Base-by-base conservation (phyloP, 2,329 filamentous ascomycete genomes). In the Aureobasidium sp. region DNA sequence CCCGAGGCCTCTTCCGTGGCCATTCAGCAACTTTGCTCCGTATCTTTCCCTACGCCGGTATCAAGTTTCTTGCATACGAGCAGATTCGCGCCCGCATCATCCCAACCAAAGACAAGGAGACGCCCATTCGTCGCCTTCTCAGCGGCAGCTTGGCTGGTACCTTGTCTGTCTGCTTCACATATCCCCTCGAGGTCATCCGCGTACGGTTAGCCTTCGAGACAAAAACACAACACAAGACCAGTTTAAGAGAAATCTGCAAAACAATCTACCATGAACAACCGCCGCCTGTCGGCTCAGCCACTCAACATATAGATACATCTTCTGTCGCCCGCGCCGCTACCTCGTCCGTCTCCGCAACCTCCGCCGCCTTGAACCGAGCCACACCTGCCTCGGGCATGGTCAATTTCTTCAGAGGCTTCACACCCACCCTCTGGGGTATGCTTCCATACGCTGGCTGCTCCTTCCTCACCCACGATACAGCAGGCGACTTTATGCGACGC, bases 1-100 rank as follows among this genome's bases (percentile, higher is more conserved):
- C 83, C 1, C 73, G 80, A 11, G 94, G 94, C 1, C 81, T 99
- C 7, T 99, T 91, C 76, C 88, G 94, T 58, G 94, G 94, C 7
- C 94, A 99, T 74, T 97, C 91, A 4, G 94, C 92, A 3, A 99
- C 94, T 0, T 79, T 99, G 3, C 81, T 97, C 58, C 87, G 94
- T 66, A 96, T 99, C 65, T 99, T 97, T 69, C 94, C 94, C 6
- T 99, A 99, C 74, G 94, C 93, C 16, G 93, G 90, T 49, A 96
- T 97, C 76, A 99, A 99, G 72, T 99, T 99, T 71, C 83, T 99
- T 44, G 92, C 93, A 48, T 99, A 99, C 77, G 94, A 99, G 74
- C 94, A 99, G 75, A 90, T 97, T 66, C 89, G 94, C 63, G 85
- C 88, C 13, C 70, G 86, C 14, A 71, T 97, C 36, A 97, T 99